These are phyloP conservation scores for Pseudognaphalium luteoalbum DNA, from an alignment of 129 eudicot genomes.

Conservation along the genomic window DNA sequence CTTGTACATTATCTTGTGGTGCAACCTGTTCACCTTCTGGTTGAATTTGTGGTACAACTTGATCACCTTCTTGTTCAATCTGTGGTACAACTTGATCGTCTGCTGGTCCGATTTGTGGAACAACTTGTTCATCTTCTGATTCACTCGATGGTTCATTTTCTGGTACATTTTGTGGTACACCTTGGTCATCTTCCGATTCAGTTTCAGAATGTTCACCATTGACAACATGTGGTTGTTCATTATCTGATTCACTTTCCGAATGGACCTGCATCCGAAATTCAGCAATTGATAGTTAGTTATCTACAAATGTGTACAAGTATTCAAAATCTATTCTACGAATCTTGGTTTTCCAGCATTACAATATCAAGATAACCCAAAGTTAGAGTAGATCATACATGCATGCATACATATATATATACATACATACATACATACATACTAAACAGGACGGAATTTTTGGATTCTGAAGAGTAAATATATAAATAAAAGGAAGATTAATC, in stretches of 20 bases:
- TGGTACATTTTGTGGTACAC: background rate
- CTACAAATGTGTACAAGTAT: background rate
- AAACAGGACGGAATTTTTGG: background rate
- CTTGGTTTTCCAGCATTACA: background rate
- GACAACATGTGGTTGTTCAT: background rate
- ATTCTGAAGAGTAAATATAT: too few relatives aligned
- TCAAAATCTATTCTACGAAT: background rate
- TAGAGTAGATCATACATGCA: background rate
- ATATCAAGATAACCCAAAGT: background rate
- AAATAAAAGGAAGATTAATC: too few relatives aligned
- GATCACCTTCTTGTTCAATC: too few relatives aligned
- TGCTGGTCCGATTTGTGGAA: too few relatives aligned
- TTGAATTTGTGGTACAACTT: background rate
- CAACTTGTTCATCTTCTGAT: background rate
- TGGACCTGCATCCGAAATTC: background rate
- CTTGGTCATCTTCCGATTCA: background rate
- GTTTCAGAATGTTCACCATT: background rate
- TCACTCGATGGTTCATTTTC: background rate
- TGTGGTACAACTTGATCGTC: too few relatives aligned
- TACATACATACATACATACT: too few relatives aligned
- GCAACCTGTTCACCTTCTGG: background rate
- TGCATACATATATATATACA: too few relatives aligned
- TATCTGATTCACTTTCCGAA: background rate
- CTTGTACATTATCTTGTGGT: background rate
- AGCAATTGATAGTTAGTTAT: background rate